phyloP scores from a whole-genome alignment of 23 red algal genomes.

The Gracilaria domingensis region DNA sequence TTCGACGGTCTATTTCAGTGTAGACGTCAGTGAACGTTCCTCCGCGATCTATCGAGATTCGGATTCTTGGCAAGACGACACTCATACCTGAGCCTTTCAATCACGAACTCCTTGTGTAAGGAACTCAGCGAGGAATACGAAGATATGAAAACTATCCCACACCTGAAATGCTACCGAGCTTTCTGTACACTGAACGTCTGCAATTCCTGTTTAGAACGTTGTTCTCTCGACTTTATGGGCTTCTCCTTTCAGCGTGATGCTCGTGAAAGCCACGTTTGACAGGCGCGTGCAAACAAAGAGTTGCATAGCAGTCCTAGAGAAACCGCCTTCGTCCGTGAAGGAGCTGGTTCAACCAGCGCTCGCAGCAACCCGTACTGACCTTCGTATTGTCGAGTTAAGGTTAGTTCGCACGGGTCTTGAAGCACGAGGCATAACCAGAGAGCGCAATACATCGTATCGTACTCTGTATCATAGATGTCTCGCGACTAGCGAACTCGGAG shows the following conservation, averaged over 20 bases:
- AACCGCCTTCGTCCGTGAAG: neutral
- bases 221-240: neutral
- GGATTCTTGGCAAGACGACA: conserved; percentile 34
- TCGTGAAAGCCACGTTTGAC: neutral
- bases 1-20: conserved; percentile 59
- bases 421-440: no score
- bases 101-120: neutral
- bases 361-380: no score
- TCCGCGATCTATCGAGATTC: conserved; percentile 91
- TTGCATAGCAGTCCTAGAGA: neutral
- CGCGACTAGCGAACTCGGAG: no score
- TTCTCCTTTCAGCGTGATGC: neutral
- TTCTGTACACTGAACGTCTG: no score
- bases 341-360: no score
- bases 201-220: neutral
- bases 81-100: neutral
- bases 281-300: neutral
- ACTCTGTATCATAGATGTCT: no score
- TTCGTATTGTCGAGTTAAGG: no score
- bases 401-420: no score
- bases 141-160: neutral
- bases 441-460: no score
- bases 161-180: neutral
- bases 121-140: neutral
- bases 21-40: conserved; percentile 99